These are phyloP conservation scores for Penicillium arizonense DNA, from an alignment of 495 filamentous ascomycete genomes.

Conservation along the genomic window DNA sequence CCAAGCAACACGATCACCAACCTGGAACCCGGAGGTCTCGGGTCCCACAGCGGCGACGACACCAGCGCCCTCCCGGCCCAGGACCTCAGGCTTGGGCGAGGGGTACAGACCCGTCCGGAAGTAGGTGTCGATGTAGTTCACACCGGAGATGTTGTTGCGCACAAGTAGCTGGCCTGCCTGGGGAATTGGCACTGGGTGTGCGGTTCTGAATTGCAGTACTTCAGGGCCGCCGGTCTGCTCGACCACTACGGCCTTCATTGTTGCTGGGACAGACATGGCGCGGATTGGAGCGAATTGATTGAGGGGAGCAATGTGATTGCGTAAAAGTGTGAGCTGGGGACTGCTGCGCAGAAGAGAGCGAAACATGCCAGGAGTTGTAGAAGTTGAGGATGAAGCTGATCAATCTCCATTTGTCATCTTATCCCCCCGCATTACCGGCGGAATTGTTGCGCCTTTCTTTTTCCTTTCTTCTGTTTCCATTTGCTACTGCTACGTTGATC, in stretches of 20 bases:
- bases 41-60: constrained; percentile 54
- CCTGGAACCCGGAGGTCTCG: constrained; percentile 47
- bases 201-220: constrained; percentile 71
- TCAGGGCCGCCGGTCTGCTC: constrained; percentile 75
- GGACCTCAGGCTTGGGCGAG: constrained; percentile 70
- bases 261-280: constrained; percentile 54
- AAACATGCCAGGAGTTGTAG: constrained; percentile 7
- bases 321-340: constrained; percentile 23
- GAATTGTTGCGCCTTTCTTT: neutral
- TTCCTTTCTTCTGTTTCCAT: neutral
- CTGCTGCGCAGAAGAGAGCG: constrained; percentile 11
- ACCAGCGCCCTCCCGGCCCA: constrained; percentile 81
- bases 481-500: neutral
- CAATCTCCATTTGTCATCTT: constrained; percentile 24
- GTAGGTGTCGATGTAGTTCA: constrained; percentile 90
- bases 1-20: constrained; percentile 70
- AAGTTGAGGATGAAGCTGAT: no score
- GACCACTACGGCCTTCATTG: constrained; percentile 75
- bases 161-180: constrained; percentile 74
- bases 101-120: constrained; percentile 89
- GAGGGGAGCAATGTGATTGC: constrained; percentile 14
- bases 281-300: constrained; percentile 6
- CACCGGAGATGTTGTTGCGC: constrained; percentile 79
- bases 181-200: constrained; percentile 72
- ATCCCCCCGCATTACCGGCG: constrained; percentile 12